Evolutionary conservation across 2,329 filamentous ascomycete genomes (phyloP), one percentile per base, ranked within the genome.

Genomic region (Calonectria hawksworthii): DNA sequence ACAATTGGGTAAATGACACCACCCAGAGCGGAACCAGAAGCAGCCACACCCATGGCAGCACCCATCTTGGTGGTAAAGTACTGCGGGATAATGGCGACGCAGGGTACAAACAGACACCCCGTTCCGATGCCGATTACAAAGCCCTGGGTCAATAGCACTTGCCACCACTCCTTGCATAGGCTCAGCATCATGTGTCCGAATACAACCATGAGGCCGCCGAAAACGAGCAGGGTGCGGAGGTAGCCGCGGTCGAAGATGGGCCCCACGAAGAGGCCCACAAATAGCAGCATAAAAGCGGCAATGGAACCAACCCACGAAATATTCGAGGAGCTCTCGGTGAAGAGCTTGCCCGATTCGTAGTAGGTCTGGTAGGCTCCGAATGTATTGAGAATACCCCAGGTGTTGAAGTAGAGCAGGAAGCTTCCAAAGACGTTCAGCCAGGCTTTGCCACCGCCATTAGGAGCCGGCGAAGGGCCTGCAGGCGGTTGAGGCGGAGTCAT

Each of bases 241-340:
- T 88, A 85, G 8, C 90, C 90, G 4, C 83, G 82, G 79, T 91
- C 89, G 64, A 85, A 88, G 0, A 89, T 76, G 0, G 86, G 87
- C 0, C 90, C 90, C 3, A 85, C 77, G 72, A 81, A 68, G 72
- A 79, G 41, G 50, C 80, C 82, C 2, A 79, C 73, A 75, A 85
- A 47, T 30, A 80, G 68, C n/a, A 90, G 83, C 5, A 91, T 80
- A 54, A 87, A 88, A 0, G 83, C 83, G 70, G 90, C 88, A 8
- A 89, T 77, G 6, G 87, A 86, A 21, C 88, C 88, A 21, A 90
- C 87, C 80, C 82, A 82, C 0, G 79, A 80, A n/a, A 75, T 86
- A 79, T 26, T 79, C 59, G 72, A 79, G 69, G 79, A 89, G 23
- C n/a, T 63, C 16, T 38, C 56, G 26, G 56, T 63, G n/a, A 63